Percentiles rank a stretch among this genome's conserved stretches.
phyloP scores from a whole-genome alignment of 495 filamentous ascomycete genomes.

The Podospora pseudopauciseta region DNA sequence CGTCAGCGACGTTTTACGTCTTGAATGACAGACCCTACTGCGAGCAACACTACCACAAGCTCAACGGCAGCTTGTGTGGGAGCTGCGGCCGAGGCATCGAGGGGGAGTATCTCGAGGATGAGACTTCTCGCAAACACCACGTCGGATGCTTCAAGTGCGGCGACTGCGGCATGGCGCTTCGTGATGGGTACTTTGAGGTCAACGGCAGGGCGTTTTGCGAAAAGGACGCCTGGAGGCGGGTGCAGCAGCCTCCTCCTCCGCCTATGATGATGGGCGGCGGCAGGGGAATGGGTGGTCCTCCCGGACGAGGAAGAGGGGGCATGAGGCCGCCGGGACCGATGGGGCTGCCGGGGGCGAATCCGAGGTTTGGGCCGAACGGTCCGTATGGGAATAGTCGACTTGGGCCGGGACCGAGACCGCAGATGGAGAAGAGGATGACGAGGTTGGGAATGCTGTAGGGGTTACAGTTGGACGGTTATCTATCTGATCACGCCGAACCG shows the following conservation, averaged over 20 bases:
- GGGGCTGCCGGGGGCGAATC: not conserved
- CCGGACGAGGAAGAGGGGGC: conserved; percentile 11
- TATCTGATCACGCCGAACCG: not conserved
- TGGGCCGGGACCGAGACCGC: conserved; percentile 29
- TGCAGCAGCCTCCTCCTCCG: conserved; percentile 26
- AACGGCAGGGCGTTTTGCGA: conserved; percentile 68
- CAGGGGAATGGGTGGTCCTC: conserved; percentile 8
- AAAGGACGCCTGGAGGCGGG: conserved; percentile 68
- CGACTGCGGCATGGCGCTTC: conserved; percentile 55
- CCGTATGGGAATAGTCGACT: conserved; percentile 19
- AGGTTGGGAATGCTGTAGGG: conserved; percentile 79
- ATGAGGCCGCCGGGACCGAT: conserved; percentile 15
- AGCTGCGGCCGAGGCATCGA: conserved; percentile 84
- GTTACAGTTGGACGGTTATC: not conserved
- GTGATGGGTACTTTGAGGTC: conserved; percentile 62
- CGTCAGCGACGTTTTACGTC: conserved; percentile 90
- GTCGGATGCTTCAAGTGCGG: conserved; percentile 79
- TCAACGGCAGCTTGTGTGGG: conserved; percentile 80
- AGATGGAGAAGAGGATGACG: conserved; percentile 74
- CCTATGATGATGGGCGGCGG: conserved; percentile 9
- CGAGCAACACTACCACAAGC: conserved; percentile 85
- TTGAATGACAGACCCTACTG: conserved; percentile 83
- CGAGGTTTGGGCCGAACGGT: conserved; percentile 1
- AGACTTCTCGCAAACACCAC: conserved; percentile 75
- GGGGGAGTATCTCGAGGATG: conserved; percentile 90